Evolutionary conservation across 2,329 filamentous ascomycete species (phyloP).

Genomic region (Nemania sp.): DNA sequence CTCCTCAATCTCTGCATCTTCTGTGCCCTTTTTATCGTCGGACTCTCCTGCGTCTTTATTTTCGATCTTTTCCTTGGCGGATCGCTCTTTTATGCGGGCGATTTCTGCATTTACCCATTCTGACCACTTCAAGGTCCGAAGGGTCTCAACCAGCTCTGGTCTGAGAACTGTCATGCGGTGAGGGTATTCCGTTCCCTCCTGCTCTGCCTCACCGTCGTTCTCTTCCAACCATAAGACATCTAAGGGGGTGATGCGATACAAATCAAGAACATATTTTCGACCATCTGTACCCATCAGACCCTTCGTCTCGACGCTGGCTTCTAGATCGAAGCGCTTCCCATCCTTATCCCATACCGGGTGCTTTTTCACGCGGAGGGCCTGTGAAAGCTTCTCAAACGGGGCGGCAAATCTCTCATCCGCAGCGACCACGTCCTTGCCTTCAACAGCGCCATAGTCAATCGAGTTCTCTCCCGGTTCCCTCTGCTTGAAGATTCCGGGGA

Average conservation of each 20-base stretch:
- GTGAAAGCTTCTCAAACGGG: constrained; percentile 88
- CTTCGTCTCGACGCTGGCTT: constrained; percentile 97
- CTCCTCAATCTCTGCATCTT: constrained; percentile 54
- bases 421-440: constrained; percentile 93
- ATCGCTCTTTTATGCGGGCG: constrained; percentile 54
- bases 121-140: constrained; percentile 82
- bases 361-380: constrained; percentile 87
- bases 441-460: constrained; percentile 97
- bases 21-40: constrained; percentile 41
- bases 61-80: constrained; percentile 35
- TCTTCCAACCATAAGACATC: constrained; percentile 92
- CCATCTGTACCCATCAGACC: constrained; percentile 96
- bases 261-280: constrained; percentile 93
- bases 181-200: constrained; percentile 67
- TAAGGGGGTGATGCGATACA: constrained; percentile 92
- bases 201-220: constrained; percentile 54
- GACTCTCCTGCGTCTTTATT: constrained; percentile 35
- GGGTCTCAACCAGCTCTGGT: constrained; percentile 85
- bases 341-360: constrained; percentile 99
- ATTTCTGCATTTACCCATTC: constrained; percentile 85
- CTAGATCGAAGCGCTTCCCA: constrained; percentile 83
- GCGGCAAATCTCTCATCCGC: constrained; percentile 84
- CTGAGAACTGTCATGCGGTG: constrained; percentile 95
- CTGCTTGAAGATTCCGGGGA: constrained; percentile 99
- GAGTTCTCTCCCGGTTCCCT: constrained; percentile 96